Conservation (phyloP, 306 rosid species). For the Rosa lucieae region DNA sequence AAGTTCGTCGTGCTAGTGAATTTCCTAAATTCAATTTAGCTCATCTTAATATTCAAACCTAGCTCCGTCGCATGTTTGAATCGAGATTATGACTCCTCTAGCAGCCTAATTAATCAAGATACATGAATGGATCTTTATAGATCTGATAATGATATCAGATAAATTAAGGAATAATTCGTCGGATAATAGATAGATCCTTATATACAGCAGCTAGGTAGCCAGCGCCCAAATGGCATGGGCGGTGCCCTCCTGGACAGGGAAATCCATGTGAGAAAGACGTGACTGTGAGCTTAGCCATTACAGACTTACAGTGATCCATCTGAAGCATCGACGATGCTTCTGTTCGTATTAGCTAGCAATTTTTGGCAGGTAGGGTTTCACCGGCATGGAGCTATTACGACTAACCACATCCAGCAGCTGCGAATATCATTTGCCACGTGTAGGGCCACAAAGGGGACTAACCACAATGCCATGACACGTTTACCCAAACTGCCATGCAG, state of each 20-base stretch:
- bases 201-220: neutral
- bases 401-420: neutral
- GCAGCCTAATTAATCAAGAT: neutral
- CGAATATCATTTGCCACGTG: neutral
- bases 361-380: neutral
- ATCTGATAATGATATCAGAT: neutral
- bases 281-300: conserved; percentile 26
- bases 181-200: neutral
- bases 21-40: too few relatives aligned
- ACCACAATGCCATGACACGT: conserved; percentile 13
- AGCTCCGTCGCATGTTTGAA: neutral
- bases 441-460: neutral
- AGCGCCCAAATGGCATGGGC: conserved; percentile 27
- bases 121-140: neutral
- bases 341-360: neutral
- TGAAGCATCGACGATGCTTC: neutral
- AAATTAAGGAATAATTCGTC: conserved; percentile 2
- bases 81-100: neutral
- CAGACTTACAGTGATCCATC: neutral
- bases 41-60: neutral
- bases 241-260: conserved; percentile 60
- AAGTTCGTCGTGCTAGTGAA: too few relatives aligned
- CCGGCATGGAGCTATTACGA: too few relatives aligned
- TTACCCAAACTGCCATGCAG: neutral
- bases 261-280: conserved; percentile 46